Evolutionary conservation across 345 rosid genomes (phyloP).

Genomic region (Eucalyptus sp.): DNA sequence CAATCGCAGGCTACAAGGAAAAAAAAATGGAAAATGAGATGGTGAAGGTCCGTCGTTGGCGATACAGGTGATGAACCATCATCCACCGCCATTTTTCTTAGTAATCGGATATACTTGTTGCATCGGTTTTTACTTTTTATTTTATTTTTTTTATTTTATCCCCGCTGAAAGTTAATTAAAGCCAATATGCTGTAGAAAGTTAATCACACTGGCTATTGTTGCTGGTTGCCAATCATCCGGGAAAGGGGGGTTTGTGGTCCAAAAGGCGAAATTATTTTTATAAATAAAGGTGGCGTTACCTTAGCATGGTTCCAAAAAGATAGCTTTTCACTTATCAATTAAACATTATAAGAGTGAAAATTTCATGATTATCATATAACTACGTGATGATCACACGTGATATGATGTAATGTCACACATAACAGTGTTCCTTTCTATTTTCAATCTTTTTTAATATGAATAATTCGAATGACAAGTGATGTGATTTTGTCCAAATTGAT

Average conservation of each 20-base stretch:
- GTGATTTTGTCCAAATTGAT: not conserved
- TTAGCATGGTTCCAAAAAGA: not conserved
- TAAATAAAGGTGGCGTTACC: not conserved
- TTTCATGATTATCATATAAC: not conserved
- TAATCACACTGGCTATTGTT: not conserved
- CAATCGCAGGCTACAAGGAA: not conserved
- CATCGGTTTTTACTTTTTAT: not conserved
- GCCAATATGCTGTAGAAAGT: not conserved
- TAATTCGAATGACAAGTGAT: not conserved
- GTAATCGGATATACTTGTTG: not conserved
- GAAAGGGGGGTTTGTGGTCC: not conserved
- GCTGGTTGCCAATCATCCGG: not conserved
- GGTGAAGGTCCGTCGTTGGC: not conserved
- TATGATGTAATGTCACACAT: not conserved
- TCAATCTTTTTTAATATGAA: not conserved
- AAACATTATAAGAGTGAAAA: not conserved
- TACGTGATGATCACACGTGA: not conserved
- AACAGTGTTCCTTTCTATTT: not conserved
- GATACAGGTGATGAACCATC: not conserved
- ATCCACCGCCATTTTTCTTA: not conserved
- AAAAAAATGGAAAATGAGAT: not conserved
- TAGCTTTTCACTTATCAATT: not conserved
- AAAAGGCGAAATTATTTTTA: not conserved
- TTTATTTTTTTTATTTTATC: not conserved
- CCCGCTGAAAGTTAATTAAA: no score